These are phyloP conservation scores for Hordeum pubiflorum DNA, from an alignment of 202 grass and related monocot genomes.

Conservation along the genomic window DNA sequence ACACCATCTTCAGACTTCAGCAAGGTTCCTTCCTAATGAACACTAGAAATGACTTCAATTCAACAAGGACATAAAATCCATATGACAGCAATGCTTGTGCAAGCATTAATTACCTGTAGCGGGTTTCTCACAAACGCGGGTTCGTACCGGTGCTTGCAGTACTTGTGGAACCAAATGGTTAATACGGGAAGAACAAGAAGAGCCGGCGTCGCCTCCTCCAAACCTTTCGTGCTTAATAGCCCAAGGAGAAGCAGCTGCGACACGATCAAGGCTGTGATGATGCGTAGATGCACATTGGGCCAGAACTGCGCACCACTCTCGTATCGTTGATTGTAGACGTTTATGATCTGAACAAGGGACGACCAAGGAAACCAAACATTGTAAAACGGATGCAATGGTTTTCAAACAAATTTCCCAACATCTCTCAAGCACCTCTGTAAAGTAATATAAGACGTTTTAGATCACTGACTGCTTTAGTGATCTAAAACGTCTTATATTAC, in stretches of 20 bases:
- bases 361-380: background rate
- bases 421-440: no score
- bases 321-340: constrained; percentile 91
- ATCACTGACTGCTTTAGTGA: no score
- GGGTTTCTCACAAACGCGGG: constrained; percentile 74
- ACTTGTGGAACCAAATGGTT: constrained; percentile 72
- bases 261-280: constrained; percentile 61
- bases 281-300: constrained; percentile 77
- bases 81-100: background rate
- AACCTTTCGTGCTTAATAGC: constrained; percentile 58
- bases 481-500: no score
- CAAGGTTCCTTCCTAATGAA: no score
- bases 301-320: constrained; percentile 83
- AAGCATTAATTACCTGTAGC: constrained; percentile 50
- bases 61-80: no score
- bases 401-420: no score
- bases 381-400: no score
- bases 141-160: constrained; percentile 70
- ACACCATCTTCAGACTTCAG: background rate
- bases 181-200: constrained; percentile 75
- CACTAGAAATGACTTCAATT: no score
- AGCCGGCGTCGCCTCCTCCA: constrained; percentile 47
- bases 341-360: constrained; percentile 58
- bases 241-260: constrained; percentile 79
- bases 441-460: no score